phyloP scores from a whole-genome alignment of 306 rosid genomes.

The Quercus cerris region DNA sequence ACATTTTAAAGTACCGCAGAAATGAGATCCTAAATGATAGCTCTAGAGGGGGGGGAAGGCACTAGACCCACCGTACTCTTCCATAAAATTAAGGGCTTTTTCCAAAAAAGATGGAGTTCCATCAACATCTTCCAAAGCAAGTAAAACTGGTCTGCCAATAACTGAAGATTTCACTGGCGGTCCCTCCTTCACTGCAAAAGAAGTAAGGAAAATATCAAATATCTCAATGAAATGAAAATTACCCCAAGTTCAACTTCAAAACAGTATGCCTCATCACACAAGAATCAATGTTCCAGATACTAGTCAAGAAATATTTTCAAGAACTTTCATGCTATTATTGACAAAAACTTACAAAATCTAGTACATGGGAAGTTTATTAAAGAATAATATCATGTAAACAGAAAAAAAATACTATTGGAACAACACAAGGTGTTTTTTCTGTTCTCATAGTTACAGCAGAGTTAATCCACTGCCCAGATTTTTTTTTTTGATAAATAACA shows the following conservation, averaged over 20 bases:
- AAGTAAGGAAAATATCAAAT: conserved; percentile 25
- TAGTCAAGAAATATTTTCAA: background rate
- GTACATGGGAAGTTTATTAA: background rate
- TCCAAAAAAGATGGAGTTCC: conserved; percentile 95
- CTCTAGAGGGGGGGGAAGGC: too few species aligned
- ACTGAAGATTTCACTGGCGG: conserved; percentile 60
- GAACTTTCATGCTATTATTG: background rate
- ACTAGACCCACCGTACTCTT: conserved; percentile 64
- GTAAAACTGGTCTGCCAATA: conserved; percentile 81
- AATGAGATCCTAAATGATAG: background rate
- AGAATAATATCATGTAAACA: background rate
- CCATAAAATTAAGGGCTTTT: conserved; percentile 82
- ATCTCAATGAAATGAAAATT: conserved; percentile 16
- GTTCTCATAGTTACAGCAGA: conserved; percentile 7
- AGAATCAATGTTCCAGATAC: background rate
- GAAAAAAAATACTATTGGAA: background rate
- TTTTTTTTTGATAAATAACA: background rate
- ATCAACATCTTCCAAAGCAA: conserved; percentile 93
- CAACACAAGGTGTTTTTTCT: background rate
- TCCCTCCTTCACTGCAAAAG: conserved; percentile 53
- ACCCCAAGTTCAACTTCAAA: conserved; percentile 24
- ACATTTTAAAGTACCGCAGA: background rate
- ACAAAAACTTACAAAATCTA: background rate
- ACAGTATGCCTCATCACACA: conserved; percentile 18
- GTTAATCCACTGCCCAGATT: background rate